phyloP scores from a whole-genome alignment of 805 yeast species.

The Yamadazyma takamatsuzukensis region DNA sequence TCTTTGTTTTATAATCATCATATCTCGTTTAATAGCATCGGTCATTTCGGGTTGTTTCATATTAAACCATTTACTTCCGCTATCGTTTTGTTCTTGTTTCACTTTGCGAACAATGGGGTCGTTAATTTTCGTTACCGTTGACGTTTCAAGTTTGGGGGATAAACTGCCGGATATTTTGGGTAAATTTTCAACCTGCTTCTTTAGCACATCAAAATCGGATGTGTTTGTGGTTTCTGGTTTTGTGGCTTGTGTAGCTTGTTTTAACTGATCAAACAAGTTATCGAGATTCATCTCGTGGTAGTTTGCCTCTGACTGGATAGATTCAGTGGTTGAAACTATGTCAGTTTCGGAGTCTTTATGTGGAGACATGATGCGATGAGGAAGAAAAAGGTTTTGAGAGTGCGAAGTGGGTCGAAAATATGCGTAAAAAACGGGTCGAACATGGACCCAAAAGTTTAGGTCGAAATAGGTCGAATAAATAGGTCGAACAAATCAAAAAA shows the following conservation, averaged over 20 bases:
- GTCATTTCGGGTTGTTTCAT: slow-evolving; percentile 76
- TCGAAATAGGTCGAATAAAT: no score
- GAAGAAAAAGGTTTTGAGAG: background rate
- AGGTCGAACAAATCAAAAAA: no score
- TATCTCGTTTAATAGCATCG: slow-evolving; percentile 67
- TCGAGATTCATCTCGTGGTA: slow-evolving; percentile 21
- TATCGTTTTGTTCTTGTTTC: slow-evolving; percentile 18
- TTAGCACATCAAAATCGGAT: slow-evolving; percentile 32
- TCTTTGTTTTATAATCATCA: slow-evolving; percentile 77
- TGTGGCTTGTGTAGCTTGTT: slow-evolving; percentile 18
- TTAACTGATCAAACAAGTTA: slow-evolving; percentile 27
- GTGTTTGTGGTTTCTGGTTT: slow-evolving; percentile 4
- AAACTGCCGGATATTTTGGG: slow-evolving; percentile 39
- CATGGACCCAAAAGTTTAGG: no score
- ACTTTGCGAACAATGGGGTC: slow-evolving; percentile 40
- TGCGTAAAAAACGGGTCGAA: no score
- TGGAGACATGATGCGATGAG: slow-evolving; percentile 9
- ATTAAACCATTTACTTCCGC: slow-evolving; percentile 74
- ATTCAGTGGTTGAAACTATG: slow-evolving; percentile 20
- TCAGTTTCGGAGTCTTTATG: slow-evolving; percentile 22
- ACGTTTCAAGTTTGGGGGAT: slow-evolving; percentile 18
- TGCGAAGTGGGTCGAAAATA: no score
- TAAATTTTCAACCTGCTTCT: slow-evolving; percentile 27
- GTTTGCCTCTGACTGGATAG: slow-evolving; percentile 18
- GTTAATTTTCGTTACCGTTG: slow-evolving; percentile 32